Base-by-base conservation (phyloP, 2,329 filamentous ascomycete species). In the Diaporthe helianthi region DNA sequence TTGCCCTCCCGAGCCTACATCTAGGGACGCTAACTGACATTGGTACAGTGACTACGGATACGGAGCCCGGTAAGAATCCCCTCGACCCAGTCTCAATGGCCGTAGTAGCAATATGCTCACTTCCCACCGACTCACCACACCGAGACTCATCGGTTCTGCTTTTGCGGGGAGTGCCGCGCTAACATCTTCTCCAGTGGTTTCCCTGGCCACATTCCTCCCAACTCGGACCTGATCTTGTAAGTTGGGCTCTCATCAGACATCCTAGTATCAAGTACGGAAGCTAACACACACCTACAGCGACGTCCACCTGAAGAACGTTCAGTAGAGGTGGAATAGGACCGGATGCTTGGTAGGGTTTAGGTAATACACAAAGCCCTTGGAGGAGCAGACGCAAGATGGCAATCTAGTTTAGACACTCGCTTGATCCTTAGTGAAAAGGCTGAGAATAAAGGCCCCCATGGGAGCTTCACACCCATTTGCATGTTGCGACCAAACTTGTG, bases 171-270 rank as follows among this genome's bases (percentile, higher is more conserved):
- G 8, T 41, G 47, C 54, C 29, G 64, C 65, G 67, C 75, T 79
- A 70, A 77, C 73, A 24, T 67, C 54, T 71, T 63, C 71, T 72
- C 71, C 73, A 94, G 92, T 75, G 93, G 93, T 68, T 96, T 94
- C 83, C 89, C 91, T 41, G 90, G 89, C 69, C 84, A 90, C 76
- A 97, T 97, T 72, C 93, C 93, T 71, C 81, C 89, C 47, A 88
- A 91, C 75, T 83, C 93, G n/a, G 89, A 86, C 73, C 86, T 97
- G 72, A 86, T 97, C 83, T 97, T 97, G 93, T 96, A 86, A 86
- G 92, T 88, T 19, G n/a, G 6, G 31, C 6, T 17, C 6, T 17
- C 17, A 2, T 8, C 4, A n/a, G 22, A 24, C 10, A 15, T 13
- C 17, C 51, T 3, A 52, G 17, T 3, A 44, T 15, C 19, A 31